A percentile compares a stretch with the other conserved stretches of the same genome.
Evolutionary conservation across 192 early-diverging fungal genomes (phyloP).

Genomic region (Coemansia sp.): DNA sequence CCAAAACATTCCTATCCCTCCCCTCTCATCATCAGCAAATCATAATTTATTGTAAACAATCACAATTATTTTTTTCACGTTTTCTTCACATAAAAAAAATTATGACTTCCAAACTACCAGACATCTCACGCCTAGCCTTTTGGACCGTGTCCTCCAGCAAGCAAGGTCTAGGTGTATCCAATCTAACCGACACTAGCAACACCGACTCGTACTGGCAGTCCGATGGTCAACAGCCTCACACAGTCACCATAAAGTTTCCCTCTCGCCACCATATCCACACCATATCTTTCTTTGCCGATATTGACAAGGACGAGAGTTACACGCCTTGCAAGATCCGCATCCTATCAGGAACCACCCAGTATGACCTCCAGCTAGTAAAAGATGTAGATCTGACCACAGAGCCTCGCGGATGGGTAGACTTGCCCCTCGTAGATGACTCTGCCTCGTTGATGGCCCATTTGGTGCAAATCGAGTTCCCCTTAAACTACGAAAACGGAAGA

Average conservation of each 20-base stretch:
- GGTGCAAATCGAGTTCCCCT: conserved; percentile 40
- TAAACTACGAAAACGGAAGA: conserved; percentile 50
- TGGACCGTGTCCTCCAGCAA: conserved; percentile 49
- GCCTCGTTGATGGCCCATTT: conserved; percentile 34
- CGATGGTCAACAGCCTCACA: conserved; percentile 53
- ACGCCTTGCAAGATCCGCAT: conserved; percentile 43
- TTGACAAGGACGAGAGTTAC: conserved; percentile 53
- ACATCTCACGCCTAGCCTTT: conserved; percentile 21
- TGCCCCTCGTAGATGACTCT: conserved; percentile 24
- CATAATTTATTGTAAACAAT: conserved; percentile 23
- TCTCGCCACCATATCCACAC: conserved; percentile 32
- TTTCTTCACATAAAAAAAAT: conserved; percentile 1
- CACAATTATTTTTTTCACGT: neutral
- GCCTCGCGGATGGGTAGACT: conserved; percentile 42
- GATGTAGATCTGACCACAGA: conserved; percentile 22
- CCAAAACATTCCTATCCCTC: neutral
- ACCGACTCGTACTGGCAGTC: conserved; percentile 54
- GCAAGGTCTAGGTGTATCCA: conserved; percentile 29
- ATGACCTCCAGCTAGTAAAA: conserved; percentile 36
- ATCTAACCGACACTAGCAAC: conserved; percentile 28
- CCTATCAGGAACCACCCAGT: conserved; percentile 25
- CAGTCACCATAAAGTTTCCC: conserved; percentile 30
- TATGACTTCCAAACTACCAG: conserved; percentile 12
- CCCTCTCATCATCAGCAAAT: neutral
- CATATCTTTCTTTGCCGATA: conserved; percentile 35